Base-by-base conservation (phyloP, 208 protist species). In the Trypanosoma melophagium region DNA sequence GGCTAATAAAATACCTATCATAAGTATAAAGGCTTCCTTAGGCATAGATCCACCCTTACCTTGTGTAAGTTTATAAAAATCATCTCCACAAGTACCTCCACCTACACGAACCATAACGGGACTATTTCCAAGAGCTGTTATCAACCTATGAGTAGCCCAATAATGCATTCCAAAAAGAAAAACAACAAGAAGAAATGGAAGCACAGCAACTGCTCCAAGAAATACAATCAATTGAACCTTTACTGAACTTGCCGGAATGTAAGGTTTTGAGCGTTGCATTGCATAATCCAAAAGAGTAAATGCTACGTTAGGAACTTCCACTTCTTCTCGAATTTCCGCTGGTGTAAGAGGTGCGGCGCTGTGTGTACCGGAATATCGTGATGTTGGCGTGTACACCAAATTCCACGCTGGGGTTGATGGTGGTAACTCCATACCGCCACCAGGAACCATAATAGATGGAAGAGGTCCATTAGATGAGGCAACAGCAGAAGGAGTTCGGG, bases 111-210 rank as follows among this genome's bases (percentile, higher is more conserved):
- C 47, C 2, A 4, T 50, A 24, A 17, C 2, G 35, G 9, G 17
- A 50, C 17, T 12, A 58, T 4, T 19, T 31, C 28, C 1, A 3
- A 17, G 3, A 9, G 44, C 10, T 13, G 8, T 28, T 45, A 51
- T 7, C 12, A 58, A 7, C 3, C 25, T 42, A 13, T 3, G 60
- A 13, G 67, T 62, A 22, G 71, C 74, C 72, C 75, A 87, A 65
- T 69, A 87, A 66, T 87, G 69, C 10, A 87, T 51, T 4, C 71
- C 68, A 22, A 87, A 70, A 35, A 87, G 35, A 25, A 83, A 25
- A 7, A 77, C 50, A 13, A 60, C 64, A 0, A 56, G 38, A 21
- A 50, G 63, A 24, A 83, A 66, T 12, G 76, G 77, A 7, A 80
- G 12, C 0, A 49, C 1, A n/a, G 65, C 69, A 24, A 77, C 22